Base-by-base conservation (phyloP, 192 early-diverging fungal species). In the Thamnidium elegans region DNA sequence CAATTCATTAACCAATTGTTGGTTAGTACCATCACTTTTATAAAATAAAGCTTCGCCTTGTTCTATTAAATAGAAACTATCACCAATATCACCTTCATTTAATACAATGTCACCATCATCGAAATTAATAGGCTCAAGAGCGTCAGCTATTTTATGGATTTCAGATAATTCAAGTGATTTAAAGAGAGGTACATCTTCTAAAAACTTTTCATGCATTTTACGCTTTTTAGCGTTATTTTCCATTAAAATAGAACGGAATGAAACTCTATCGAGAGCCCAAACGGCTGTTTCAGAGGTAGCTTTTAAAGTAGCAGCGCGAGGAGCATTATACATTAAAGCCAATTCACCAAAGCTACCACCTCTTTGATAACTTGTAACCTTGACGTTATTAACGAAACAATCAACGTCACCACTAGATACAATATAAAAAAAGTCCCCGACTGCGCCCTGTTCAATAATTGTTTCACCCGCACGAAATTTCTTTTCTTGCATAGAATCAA, bases 51-150 rank as follows among this genome's bases (percentile, higher is more conserved):
- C 87, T 54, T 84, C 78, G 8, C 89, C 89, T 34, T 68, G 55
- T 73, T 88, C 89, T 53, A 90, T 85, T 21, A 90, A 76, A 66
- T 86, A 90, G 65, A 90, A 90, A 23, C 78, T 70, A 46, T 90
- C 89, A 2, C 87, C 89, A 42, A 74, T 68, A 55, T 88, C 89
- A 1, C 86, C 86, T 54, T 90, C 87, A 47, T 66, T 64, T 53
- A 90, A 84, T 1, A 90, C 79, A 5, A 74, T 71, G 4, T 87
- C 84, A 44, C 79, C 77, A 54, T 88, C 82, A 47, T 76, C 75
- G 74, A 79, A 90, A 11, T 69, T 69, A 11, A 83, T 66, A 23
- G 80, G 75, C 69, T 90, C 89, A 15, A 90, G 71, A 10, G 85
- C 81, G 70, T 90, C 89, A 1, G 89, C 87, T 51, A 90, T 84